Percentiles rank a stretch among this genome's conserved stretches.
Evolutionary conservation across 192 early-diverging fungal species (phyloP).

Genomic region (Linnemannia hyalina): DNA sequence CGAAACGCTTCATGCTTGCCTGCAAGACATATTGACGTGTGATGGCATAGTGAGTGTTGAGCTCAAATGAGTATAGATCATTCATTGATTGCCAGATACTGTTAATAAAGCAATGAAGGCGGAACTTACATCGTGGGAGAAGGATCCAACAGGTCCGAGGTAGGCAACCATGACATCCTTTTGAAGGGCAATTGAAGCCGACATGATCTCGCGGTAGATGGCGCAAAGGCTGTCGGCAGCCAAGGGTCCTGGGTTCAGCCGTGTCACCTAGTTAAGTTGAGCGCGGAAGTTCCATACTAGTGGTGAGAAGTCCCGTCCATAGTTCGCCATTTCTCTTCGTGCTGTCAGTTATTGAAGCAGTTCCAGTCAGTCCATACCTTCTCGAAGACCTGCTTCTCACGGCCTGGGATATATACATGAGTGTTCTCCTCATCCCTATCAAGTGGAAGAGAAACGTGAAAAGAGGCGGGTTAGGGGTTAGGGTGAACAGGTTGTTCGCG

Average conservation of each 20-base stretch:
- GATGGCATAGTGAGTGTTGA: not conserved
- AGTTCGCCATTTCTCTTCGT: not conserved
- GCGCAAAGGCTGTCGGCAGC: slow-evolving; percentile 47
- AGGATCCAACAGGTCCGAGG: slow-evolving; percentile 92
- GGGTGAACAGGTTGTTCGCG: not conserved
- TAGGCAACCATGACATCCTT: slow-evolving; percentile 86
- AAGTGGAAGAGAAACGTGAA: not conserved
- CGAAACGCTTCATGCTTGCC: slow-evolving; percentile 73
- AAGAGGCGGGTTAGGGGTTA: not conserved
- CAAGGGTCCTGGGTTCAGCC: slow-evolving; percentile 85
- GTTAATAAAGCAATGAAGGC: too few relatives aligned
- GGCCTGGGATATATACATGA: slow-evolving; percentile 81
- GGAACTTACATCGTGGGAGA: slow-evolving; percentile 82
- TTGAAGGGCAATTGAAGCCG: slow-evolving; percentile 88
- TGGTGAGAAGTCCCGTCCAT: not conserved
- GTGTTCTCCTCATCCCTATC: slow-evolving; percentile 56
- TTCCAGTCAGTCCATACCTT: slow-evolving; percentile 55
- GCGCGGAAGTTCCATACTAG: not conserved
- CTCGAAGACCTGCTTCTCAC: slow-evolving; percentile 84
- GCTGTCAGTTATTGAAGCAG: not conserved
- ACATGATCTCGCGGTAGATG: slow-evolving; percentile 86
- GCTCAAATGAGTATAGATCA: not conserved
- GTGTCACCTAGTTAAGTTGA: slow-evolving; percentile 59
- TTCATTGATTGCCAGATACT: not conserved
- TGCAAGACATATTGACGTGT: not conserved